Percentiles rank a stretch among this genome's conserved stretches.
Conservation (phyloP, 164 flowering plant species). For the Kingdonia uniflora region DNA sequence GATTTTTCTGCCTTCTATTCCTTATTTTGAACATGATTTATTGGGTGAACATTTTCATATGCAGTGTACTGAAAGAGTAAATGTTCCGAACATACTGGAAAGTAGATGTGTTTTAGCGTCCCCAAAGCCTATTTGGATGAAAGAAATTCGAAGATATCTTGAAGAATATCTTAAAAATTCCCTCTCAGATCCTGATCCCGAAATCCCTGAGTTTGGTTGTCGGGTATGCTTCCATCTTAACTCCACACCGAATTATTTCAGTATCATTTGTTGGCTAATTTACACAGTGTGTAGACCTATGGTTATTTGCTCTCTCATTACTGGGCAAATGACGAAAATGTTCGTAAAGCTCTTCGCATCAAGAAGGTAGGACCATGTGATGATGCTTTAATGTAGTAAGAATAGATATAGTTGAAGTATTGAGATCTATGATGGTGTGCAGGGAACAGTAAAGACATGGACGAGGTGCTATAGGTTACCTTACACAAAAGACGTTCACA, state of each 20-base stretch:
- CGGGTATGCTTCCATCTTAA: not conserved
- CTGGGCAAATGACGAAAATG: too few species aligned
- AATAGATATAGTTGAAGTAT: not conserved
- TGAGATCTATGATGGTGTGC: not conserved
- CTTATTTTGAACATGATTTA: not conserved
- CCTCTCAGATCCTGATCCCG: not conserved
- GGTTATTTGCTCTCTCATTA: not conserved
- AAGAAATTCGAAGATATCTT: not conserved
- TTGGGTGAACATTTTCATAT: not conserved
- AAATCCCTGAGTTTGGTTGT: not conserved
- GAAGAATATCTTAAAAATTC: too few species aligned
- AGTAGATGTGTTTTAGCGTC: not conserved
- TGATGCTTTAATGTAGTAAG: not conserved
- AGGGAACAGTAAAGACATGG: constrained; percentile 18
- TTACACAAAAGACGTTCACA: constrained; percentile 9
- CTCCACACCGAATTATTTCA: too few species aligned
- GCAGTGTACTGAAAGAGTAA: not conserved
- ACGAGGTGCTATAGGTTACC: constrained; percentile 16
- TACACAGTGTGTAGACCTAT: not conserved
- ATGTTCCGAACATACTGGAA: not conserved
- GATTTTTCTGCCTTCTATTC: not conserved
- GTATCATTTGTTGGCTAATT: not conserved
- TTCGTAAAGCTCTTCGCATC: not conserved
- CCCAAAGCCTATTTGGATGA: not conserved
- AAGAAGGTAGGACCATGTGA: constrained; percentile 20